Conservation (phyloP, 257 asterid genomes). For the Rauvolfia tetraphylla region DNA sequence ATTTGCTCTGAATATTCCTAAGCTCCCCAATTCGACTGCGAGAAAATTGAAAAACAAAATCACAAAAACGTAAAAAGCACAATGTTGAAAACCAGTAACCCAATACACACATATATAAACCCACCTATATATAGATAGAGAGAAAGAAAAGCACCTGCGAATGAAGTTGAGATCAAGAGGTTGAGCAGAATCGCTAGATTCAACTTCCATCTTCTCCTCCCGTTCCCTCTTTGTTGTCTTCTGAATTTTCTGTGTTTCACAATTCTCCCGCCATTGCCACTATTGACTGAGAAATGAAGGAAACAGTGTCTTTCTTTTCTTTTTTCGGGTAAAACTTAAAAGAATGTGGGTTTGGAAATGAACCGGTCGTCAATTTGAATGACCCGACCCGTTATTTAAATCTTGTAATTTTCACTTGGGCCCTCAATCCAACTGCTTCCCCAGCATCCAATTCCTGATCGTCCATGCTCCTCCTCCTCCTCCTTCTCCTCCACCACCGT, state of each 20-base stretch:
- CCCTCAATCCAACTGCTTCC: no score
- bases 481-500: no score
- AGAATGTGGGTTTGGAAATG: no score
- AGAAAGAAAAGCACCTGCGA: constrained; percentile 4
- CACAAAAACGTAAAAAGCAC: not conserved
- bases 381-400: no score
- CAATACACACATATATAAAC: no score
- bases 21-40: constrained; percentile 62
- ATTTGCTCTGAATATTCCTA: constrained; percentile 26
- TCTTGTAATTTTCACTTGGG: no score
- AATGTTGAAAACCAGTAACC: not conserved
- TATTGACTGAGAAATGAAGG: not conserved
- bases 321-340: no score
- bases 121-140: not conserved
- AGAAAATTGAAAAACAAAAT: not conserved
- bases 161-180: not conserved
- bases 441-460: no score
- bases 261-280: constrained; percentile 4
- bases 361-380: no score
- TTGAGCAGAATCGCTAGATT: not conserved
- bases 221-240: not conserved
- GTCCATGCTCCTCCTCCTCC: no score
- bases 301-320: no score
- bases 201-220: not conserved
- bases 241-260: not conserved